phyloP scores from a whole-genome alignment of 345 rosid species.

The Citrus maxima region DNA sequence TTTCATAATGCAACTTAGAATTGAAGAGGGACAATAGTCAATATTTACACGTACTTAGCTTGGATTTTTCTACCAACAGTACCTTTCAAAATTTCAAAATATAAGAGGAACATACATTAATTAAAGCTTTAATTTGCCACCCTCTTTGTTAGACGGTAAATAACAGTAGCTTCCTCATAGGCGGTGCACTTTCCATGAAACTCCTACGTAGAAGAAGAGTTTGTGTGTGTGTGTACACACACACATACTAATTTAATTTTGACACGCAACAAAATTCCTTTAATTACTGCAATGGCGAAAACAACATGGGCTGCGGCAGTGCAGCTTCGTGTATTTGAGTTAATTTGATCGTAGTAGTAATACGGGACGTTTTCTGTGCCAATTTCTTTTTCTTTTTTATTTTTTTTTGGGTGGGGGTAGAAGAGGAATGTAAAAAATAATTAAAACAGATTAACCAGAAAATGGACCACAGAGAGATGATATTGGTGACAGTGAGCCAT shows the following conservation, averaged over 20 bases:
- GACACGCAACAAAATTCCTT: neutral
- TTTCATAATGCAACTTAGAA: neutral
- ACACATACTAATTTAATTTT: neutral
- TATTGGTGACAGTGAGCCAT: neutral
- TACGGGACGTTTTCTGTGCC: neutral
- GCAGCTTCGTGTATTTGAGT: too few relatives aligned
- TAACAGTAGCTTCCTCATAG: neutral
- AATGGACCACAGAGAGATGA: constrained; percentile 1
- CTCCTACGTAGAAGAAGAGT: neutral
- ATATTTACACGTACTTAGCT: neutral
- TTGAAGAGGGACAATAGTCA: too few relatives aligned
- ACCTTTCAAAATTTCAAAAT: neutral
- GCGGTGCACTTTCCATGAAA: constrained; percentile 1
- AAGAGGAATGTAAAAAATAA: neutral
- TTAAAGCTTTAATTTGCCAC: neutral
- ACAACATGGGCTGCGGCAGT: too few relatives aligned
- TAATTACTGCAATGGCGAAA: neutral
- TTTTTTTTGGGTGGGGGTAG: neutral
- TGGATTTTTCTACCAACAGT: neutral
- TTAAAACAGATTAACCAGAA: neutral
- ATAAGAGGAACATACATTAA: neutral
- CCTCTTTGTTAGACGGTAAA: neutral
- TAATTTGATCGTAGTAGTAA: neutral
- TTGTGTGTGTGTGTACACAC: too few relatives aligned
- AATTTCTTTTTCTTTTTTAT: neutral